Evolutionary conservation across 2,329 filamentous ascomycete species (phyloP), one percentile per base, ranked within the genome.

Genomic region (Aureobasidium sp.): DNA sequence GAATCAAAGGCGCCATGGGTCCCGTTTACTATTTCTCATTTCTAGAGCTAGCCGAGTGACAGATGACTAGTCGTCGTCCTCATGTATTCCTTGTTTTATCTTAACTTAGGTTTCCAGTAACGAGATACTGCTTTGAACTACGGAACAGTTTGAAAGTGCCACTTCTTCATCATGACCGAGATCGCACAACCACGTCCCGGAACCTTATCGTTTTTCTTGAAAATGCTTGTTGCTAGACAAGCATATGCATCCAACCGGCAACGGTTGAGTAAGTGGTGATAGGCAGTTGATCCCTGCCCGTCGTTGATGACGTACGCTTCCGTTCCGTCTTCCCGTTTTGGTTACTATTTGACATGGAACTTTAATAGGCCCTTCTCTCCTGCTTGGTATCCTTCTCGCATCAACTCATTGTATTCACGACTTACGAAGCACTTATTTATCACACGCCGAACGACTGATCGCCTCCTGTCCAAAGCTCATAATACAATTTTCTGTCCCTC

Each of bases 111-210:
- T 50, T 31, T 59, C n/a, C 33, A 50, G 50, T 42, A 54, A 49
- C 27, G 33, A 42, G 19, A 59, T 50, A 59, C 27, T 58, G 54
- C 42, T 31, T 57, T 38, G 54, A 57, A 57, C n/a, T 37, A 31
- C 53, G 45, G 38, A 57, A 45, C 40, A 13, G n/a, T 53, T 57
- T 35, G 17, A 23, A 33, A 35, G 45, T 57, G 25, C 23, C 23
- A 54, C 29, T 46, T 23, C 19, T 46, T 53, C 40, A 19, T 45
- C 53, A 57, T 57, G 53, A 57, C 37, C 53, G 37, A 11, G n/a
- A 57, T 45, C 53, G 9, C 25, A 33, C 40, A 33, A 37, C n/a
- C 10, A 17, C 38, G 27, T 57, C 38, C 40, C 21, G 53, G 21
- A 57, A 57, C 53, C 25, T 19, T 37, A 45, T 35, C 53, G 6